phyloP scores from a whole-genome alignment of 495 filamentous ascomycete species.

The Penicillium cataractarum region DNA sequence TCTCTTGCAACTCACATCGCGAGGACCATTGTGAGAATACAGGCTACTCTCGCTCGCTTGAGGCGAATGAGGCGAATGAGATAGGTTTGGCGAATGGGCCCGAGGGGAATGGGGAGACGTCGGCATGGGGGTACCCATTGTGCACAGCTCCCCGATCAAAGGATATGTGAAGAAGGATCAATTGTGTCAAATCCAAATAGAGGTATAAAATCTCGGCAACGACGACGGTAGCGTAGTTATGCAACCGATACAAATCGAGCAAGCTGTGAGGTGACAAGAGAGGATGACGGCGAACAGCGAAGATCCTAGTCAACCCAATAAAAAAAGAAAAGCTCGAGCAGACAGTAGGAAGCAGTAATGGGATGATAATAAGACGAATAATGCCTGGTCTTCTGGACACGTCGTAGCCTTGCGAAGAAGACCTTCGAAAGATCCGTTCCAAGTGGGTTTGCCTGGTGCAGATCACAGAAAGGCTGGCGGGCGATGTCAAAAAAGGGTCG shows the following conservation, averaged over 20 bases:
- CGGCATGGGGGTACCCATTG: slow-evolving; percentile 25
- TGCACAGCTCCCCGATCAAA: slow-evolving; percentile 20
- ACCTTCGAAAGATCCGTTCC: background rate
- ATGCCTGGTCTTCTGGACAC: slow-evolving; percentile 18
- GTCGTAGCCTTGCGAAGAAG: slow-evolving; percentile 9
- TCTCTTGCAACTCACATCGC: slow-evolving; percentile 7
- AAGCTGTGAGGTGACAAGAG: slow-evolving; percentile 3
- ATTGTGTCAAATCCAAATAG: background rate
- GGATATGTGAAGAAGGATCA: background rate
- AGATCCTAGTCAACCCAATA: background rate
- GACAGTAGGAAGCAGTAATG: background rate
- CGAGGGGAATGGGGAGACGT: slow-evolving; percentile 31
- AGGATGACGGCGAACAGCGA: background rate
- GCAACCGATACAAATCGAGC: background rate
- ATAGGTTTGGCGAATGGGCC: slow-evolving; percentile 22
- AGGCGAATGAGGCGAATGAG: slow-evolving; percentile 33
- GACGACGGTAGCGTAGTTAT: background rate
- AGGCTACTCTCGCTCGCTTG: slow-evolving; percentile 28
- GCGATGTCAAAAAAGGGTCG: background rate
- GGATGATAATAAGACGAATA: background rate
- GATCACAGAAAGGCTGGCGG: background rate
- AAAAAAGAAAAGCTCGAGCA: slow-evolving; percentile 15
- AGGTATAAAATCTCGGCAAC: background rate
- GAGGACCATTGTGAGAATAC: slow-evolving; percentile 17
- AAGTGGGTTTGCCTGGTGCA: background rate